Conservation (phyloP, 2,329 filamentous ascomycete species). For the Purpureocillium lavendulum region DNA sequence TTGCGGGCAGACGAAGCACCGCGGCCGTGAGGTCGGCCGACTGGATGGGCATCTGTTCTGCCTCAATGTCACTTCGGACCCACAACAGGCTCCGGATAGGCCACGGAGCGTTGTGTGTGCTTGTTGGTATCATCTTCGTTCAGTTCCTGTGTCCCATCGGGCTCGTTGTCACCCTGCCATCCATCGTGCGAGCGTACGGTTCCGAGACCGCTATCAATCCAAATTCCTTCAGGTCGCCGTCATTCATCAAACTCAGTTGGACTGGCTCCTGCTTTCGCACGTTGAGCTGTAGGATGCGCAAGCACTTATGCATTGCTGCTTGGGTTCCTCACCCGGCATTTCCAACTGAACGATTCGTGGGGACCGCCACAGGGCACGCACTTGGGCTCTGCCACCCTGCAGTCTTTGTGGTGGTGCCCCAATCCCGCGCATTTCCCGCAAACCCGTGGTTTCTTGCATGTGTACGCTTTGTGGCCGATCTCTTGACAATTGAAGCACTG, state of each 20-base stretch:
- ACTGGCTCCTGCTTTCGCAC: neutral
- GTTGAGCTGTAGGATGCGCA: neutral
- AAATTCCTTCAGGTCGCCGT: neutral
- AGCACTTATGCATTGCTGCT: neutral
- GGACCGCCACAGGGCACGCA: neutral
- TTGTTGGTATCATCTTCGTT: constrained; percentile 4
- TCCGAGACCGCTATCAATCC: constrained; percentile 1
- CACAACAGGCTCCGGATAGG: neutral
- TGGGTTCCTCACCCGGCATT: neutral
- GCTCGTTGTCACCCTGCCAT: neutral
- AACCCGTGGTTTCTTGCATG: neutral
- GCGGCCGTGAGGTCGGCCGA: constrained; percentile 1
- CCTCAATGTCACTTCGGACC: neutral
- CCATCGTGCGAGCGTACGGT: neutral
- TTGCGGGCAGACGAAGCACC: neutral
- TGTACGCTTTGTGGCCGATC: neutral
- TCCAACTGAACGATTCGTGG: neutral
- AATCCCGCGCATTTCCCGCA: neutral
- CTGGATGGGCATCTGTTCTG: too few relatives aligned
- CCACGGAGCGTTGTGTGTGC: neutral
- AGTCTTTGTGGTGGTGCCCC: too few relatives aligned
- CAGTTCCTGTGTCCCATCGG: constrained; percentile 1
- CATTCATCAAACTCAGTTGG: neutral
- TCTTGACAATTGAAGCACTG: too few relatives aligned
- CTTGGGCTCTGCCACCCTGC: neutral